phyloP scores from a whole-genome alignment of 2,329 filamentous ascomycete genomes.

The Aurifilum marmelostoma region DNA sequence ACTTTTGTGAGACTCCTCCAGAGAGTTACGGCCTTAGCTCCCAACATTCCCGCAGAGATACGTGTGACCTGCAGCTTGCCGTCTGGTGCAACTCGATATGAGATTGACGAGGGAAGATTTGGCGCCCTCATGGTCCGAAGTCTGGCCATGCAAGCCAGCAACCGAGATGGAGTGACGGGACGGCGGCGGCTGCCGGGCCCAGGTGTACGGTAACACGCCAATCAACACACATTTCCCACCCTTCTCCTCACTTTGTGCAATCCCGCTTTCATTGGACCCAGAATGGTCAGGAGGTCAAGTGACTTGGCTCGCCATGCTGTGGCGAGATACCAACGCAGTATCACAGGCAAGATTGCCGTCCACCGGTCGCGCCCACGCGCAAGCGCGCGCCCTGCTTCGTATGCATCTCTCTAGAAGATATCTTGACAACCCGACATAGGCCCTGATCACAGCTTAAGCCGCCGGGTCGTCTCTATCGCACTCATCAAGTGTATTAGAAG shows the following conservation, averaged over 20 bases:
- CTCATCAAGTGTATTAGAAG: not conserved
- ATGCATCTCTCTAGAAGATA: not conserved
- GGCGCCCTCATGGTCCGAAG: not conserved
- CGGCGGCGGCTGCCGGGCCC: not conserved
- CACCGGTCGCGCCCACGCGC: not conserved
- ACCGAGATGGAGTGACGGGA: not conserved
- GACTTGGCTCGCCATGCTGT: not conserved
- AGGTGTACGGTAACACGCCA: not conserved
- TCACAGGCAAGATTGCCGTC: not conserved
- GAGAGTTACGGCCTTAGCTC: constrained; percentile 35
- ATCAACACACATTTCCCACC: not conserved
- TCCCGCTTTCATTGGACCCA: not conserved
- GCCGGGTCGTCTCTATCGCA: not conserved
- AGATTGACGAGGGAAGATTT: constrained; percentile 15
- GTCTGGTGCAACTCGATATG: constrained; percentile 10
- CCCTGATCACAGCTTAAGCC: not conserved
- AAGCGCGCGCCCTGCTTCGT: not conserved
- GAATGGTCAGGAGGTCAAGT: not conserved
- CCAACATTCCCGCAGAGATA: constrained; percentile 10
- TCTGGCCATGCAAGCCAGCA: not conserved
- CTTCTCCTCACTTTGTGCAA: not conserved
- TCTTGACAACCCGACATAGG: not conserved
- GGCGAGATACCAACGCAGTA: not conserved
- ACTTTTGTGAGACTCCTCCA: constrained; percentile 5
- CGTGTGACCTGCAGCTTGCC: constrained; percentile 13